Conservation (phyloP, 306 rosid genomes). For the Acacia melanoxylon region DNA sequence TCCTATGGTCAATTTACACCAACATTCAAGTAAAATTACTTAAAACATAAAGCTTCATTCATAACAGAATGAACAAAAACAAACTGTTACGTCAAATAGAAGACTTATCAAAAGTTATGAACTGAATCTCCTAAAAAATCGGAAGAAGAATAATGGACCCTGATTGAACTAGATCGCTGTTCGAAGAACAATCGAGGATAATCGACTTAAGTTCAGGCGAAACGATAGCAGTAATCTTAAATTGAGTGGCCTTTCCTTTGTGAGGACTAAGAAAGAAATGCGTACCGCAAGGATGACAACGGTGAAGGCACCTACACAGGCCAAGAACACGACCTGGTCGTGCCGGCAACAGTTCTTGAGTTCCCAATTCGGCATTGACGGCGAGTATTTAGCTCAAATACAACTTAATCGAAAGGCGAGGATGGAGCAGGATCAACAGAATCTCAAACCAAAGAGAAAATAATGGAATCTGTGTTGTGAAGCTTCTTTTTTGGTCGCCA, state of each 20-base stretch:
- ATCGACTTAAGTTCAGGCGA: not conserved
- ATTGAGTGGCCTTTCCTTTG: not conserved
- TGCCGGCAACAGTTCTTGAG: slow-evolving; percentile 75
- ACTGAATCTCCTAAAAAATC: not conserved
- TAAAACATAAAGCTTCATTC: not conserved
- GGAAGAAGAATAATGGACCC: not conserved
- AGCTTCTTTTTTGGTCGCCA: not conserved
- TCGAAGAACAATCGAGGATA: not conserved
- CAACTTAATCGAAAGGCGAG: slow-evolving; percentile 5
- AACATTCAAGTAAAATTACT: not conserved
- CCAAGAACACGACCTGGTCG: slow-evolving; percentile 71
- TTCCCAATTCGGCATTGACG: slow-evolving; percentile 86
- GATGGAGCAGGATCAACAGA: not conserved
- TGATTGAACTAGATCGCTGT: not conserved
- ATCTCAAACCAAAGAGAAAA: not conserved
- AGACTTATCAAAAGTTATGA: not conserved
- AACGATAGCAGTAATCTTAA: not conserved
- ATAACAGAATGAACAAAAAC: not conserved
- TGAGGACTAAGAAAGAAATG: slow-evolving; percentile 15
- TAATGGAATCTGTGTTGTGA: not conserved
- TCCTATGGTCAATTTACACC: not conserved
- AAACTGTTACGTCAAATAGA: not conserved
- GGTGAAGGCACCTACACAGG: slow-evolving; percentile 63
- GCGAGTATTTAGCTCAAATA: not conserved
- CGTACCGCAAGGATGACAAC: slow-evolving; percentile 73